Conservation (phyloP, 805 yeast genomes). For the Starmerella gropengiesseri region DNA sequence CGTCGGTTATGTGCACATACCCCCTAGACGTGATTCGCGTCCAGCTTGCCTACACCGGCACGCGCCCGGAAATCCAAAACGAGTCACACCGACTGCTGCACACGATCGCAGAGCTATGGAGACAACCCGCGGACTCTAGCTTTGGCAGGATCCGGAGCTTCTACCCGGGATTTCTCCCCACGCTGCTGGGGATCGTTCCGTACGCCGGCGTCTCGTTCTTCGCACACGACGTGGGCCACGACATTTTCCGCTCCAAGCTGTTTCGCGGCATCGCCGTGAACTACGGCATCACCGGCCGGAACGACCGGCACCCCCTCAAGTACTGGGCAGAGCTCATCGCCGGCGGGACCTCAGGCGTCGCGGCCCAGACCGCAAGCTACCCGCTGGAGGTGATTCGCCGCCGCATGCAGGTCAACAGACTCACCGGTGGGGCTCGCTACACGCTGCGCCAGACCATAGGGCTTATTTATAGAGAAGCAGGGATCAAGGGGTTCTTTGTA, state of each 20-base stretch:
- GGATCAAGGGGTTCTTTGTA: conserved; percentile 79
- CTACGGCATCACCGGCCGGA: conserved; percentile 9
- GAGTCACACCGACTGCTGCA: conserved; percentile 25
- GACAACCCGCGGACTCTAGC: conserved; percentile 17
- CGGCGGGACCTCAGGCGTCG: conserved; percentile 93
- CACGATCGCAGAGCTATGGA: conserved; percentile 27
- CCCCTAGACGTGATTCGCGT: conserved; percentile 88
- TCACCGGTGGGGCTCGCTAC: conserved; percentile 30
- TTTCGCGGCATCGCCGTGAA: conserved; percentile 40
- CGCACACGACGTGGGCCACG: conserved; percentile 87
- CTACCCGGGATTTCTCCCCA: conserved; percentile 89
- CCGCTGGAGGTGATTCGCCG: conserved; percentile 93
- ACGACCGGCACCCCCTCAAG: conserved; percentile 50
- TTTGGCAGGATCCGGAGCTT: conserved; percentile 41
- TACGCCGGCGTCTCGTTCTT: conserved; percentile 96
- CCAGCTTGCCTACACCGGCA: conserved; percentile 63
- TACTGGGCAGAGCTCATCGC: conserved; percentile 90
- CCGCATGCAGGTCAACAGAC: conserved; percentile 72
- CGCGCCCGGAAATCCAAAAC: conserved; percentile 31
- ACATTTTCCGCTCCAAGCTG: conserved; percentile 54
- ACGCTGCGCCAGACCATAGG: conserved; percentile 31
- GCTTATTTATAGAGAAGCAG: conserved; percentile 59
- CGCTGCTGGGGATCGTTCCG: conserved; percentile 90
- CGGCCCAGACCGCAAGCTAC: conserved; percentile 91
- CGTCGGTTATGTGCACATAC: conserved; percentile 78